Evolutionary conservation across 306 rosid species (phyloP).

Genomic region (Cicer judaicum): DNA sequence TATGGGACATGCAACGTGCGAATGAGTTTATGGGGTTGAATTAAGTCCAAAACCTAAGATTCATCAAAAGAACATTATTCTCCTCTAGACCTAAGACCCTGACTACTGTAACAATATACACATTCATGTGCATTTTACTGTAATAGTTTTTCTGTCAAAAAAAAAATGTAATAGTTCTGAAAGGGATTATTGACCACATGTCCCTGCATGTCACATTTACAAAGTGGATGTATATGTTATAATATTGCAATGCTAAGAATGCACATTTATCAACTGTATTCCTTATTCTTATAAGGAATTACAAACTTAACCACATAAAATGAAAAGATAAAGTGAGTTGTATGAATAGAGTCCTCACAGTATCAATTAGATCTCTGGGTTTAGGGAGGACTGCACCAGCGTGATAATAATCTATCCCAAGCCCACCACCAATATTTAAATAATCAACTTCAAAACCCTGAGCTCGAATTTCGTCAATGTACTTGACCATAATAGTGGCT

Average conservation of each 20-base stretch:
- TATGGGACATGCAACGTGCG: no score
- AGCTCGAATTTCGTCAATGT: constrained; percentile 81
- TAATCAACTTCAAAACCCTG: constrained; percentile 91
- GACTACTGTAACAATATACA: background rate
- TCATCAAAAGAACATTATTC: background rate
- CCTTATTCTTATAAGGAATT: constrained; percentile 20
- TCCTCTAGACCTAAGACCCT: background rate
- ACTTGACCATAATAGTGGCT: constrained; percentile 85
- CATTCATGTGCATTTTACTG: background rate
- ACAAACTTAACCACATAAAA: background rate
- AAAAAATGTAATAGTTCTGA: background rate
- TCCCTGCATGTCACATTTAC: background rate
- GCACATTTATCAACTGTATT: constrained; percentile 23
- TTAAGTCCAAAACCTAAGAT: background rate
- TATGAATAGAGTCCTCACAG: constrained; percentile 56
- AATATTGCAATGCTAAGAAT: background rate
- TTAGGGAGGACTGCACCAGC: constrained; percentile 82
- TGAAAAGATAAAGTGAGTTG: constrained; percentile 7
- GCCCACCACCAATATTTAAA: constrained; percentile 95
- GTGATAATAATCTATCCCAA: constrained; percentile 93
- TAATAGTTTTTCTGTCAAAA: no score
- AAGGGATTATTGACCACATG: background rate
- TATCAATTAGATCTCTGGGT: constrained; percentile 88
- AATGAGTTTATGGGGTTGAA: no score
- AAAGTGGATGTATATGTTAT: background rate